phyloP scores from a whole-genome alignment of 768 basidiomycete genomes.

The Mycena capillaripes region DNA sequence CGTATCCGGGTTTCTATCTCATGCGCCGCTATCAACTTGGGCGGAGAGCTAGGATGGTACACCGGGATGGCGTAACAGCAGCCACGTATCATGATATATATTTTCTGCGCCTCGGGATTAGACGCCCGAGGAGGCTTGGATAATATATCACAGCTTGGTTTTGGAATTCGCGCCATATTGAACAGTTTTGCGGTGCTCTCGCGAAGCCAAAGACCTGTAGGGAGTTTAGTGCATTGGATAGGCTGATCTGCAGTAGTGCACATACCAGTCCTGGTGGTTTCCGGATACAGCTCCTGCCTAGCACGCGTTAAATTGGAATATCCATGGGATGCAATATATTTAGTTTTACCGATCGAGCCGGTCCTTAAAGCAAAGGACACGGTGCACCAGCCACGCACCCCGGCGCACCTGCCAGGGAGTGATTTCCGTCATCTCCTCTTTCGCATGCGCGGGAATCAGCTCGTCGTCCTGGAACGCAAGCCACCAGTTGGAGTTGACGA shows the following conservation, averaged over 20 bases:
- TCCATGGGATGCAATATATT: constrained; percentile 6
- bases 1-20: constrained; percentile 62
- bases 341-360: constrained; percentile 70
- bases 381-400: constrained; percentile 84
- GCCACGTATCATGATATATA: constrained; percentile 81
- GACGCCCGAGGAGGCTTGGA: constrained; percentile 61
- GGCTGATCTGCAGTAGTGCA: constrained; percentile 10
- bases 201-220: constrained; percentile 74
- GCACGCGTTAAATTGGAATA: constrained; percentile 7
- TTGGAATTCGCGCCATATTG: constrained; percentile 84
- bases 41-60: constrained; percentile 54
- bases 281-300: constrained; percentile 79
- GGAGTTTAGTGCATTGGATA: not conserved
- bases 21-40: constrained; percentile 49
- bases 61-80: constrained; percentile 86
- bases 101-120: constrained; percentile 65
- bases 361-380: constrained; percentile 81
- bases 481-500: constrained; percentile 98
- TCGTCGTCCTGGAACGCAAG: constrained; percentile 85
- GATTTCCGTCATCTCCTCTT: constrained; percentile 58
- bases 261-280: constrained; percentile 79
- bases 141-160: constrained; percentile 72
- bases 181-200: constrained; percentile 74
- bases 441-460: constrained; percentile 64
- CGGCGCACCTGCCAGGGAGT: constrained; percentile 89